Base-by-base conservation (phyloP, 345 rosid genomes). In the Hypericum perforatum region DNA sequence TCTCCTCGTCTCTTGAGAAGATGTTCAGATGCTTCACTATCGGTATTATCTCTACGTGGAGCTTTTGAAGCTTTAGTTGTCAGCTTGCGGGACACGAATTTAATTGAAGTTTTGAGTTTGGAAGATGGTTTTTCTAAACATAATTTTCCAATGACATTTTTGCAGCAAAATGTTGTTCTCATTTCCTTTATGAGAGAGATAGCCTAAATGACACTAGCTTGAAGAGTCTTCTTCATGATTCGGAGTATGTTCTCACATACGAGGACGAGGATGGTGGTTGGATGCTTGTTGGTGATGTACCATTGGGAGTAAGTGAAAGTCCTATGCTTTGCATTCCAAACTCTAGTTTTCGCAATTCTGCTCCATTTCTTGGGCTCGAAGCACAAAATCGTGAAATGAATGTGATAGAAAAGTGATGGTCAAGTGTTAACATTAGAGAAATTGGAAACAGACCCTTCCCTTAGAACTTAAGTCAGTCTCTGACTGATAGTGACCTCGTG, bases 161-260 rank as follows among this genome's bases (percentile, higher is more conserved):
- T 60, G 15, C 73, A 76, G 84, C 81, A 42, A 68, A 76, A 49
- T 79, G 76, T 42, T 70, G 66, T 56, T 73, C 76, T 6, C 52
- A 66, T 54, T 78, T 71, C 14, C 74, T 66, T 58, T 72, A 63
- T 5, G 78, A 68, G 49, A 61, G 41, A 49, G 78, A 75, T 45
- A 67, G 68, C 62, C 57, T 74, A 16, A 68, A 42, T 1, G 77
- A 70, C 59, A 66, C 70, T 54, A 39, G 56, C 44, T 54, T 73
- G 61, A 71, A 56, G 61, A 81, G 73, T 64, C 68, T 73, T 68
- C 73, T 79, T 41, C 76, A 73, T 36, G 77, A 77, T 39, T 29
- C 60, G 60, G 71, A 67, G 45, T 67, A 60, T 52, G 71, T 67
- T 56, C 66, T 67, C 16, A 60, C 70, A 5, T 66, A 49, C 39